Percentiles rank a stretch among this genome's conserved stretches.
Evolutionary conservation across 1,284 basidiomycete species (phyloP).

Genomic region (Kwoniella shivajii): DNA sequence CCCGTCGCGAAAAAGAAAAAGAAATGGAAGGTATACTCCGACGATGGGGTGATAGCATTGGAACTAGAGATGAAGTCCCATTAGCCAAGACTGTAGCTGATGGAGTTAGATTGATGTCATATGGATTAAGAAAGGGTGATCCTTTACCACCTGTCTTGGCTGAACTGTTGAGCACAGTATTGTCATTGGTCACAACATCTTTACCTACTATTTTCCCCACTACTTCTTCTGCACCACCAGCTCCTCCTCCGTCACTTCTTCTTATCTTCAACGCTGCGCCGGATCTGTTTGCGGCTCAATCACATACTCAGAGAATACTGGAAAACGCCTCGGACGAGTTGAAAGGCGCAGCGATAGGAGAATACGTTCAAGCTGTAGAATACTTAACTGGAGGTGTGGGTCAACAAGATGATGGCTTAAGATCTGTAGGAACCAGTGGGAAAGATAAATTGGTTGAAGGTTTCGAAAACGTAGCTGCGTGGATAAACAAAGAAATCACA

Average conservation of each 20-base stretch:
- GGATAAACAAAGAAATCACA: slow-evolving; percentile 47
- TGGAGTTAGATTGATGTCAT: slow-evolving; percentile 27
- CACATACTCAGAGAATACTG: slow-evolving; percentile 13
- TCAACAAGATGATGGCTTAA: slow-evolving; percentile 12
- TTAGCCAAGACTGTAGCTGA: slow-evolving; percentile 19
- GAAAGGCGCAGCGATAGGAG: slow-evolving; percentile 43
- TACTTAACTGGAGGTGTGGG: slow-evolving; percentile 35
- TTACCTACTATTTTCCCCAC: slow-evolving; percentile 40
- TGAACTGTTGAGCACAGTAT: slow-evolving; percentile 26
- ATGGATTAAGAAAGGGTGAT: slow-evolving; percentile 17
- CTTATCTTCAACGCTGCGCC: slow-evolving; percentile 35
- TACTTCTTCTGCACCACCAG: slow-evolving; percentile 25
- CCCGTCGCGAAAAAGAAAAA: slow-evolving; percentile 36
- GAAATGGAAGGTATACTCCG: slow-evolving; percentile 36
- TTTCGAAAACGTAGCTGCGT: slow-evolving; percentile 47
- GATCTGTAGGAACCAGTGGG: slow-evolving; percentile 22
- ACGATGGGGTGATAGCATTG: slow-evolving; percentile 40
- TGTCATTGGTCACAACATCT: slow-evolving; percentile 24
- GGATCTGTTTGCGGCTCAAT: slow-evolving; percentile 24
- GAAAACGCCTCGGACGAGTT: slow-evolving; percentile 43
- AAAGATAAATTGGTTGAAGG: slow-evolving; percentile 39
- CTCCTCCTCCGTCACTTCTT: slow-evolving; percentile 37
- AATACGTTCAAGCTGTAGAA: slow-evolving; percentile 44
- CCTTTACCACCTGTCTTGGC: slow-evolving; percentile 26
- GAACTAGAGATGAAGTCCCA: slow-evolving; percentile 26